Base-by-base conservation (phyloP, 805 yeast species). In the Cyberlindnera xylosilytica region DNA sequence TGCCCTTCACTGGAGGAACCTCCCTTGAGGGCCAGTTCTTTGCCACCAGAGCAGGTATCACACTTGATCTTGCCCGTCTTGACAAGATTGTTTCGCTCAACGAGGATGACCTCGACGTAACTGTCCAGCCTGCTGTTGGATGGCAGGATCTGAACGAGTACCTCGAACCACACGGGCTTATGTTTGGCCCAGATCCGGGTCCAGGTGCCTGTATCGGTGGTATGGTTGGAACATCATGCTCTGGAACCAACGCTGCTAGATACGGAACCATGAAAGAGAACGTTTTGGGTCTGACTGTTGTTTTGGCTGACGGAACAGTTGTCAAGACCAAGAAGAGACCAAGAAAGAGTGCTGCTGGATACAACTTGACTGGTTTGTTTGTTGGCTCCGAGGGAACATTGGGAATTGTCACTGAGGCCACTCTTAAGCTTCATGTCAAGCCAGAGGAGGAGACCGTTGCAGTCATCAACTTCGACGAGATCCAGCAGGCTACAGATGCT, bases 171-270 rank as follows among this genome's bases (percentile, higher is more conserved):
- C 56, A 72, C 38, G 76, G 76, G 0, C 60, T 81, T 17, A 53
- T 86, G 57, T 81, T 86, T 58, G 93, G 93, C 0, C 84, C 85
- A 13, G 91, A 84, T 59, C 79, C 79, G 1, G 90, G 90, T 35
- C 89, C 91, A 18, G 88, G 88, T 41, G 93, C 91, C 1, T 72
- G 80, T 47, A 79, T 86, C 43, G 86, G 87, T 30, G 95, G 95
- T 4, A 82, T 83, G 78, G 77, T 81, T 34, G 83, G 82, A 8
- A 83, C 87, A 19, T 80, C 83, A 24, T 84, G 91, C 45, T 83
- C 90, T 0, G 95, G 95, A 6, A 82, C 91, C 3, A 81, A 84
- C 52, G 90, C 91, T 20, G 78, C 81, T 20, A 63, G 87, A 38
- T 85, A 83, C 52, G 95, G 95, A 17, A 86, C 91, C 15, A 83